Evolutionary conservation across 2,329 filamentous ascomycete genomes (phyloP).

Genomic region (Aspergillus carbonarius): DNA sequence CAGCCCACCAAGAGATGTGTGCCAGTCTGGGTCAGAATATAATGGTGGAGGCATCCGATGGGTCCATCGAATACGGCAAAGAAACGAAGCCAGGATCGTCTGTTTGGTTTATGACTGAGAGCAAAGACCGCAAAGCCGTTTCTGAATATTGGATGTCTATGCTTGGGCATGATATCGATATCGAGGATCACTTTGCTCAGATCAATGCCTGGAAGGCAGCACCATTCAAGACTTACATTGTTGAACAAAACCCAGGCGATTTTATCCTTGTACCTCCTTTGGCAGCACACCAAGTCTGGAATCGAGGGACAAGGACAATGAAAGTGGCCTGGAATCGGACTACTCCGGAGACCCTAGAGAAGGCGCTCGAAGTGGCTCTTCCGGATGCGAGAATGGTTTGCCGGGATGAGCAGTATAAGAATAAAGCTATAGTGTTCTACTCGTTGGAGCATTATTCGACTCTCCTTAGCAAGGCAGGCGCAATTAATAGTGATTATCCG

Average conservation of each 20-base stretch:
- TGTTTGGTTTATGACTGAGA: slow-evolving; percentile 99
- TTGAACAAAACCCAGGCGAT: slow-evolving; percentile 86
- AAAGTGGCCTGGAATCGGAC: slow-evolving; percentile 98
- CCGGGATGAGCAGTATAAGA: slow-evolving; percentile 97
- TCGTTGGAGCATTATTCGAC: slow-evolving; percentile 75
- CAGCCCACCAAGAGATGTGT: slow-evolving; percentile 96
- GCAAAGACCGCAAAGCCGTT: slow-evolving; percentile 84
- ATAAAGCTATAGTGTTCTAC: slow-evolving; percentile 92
- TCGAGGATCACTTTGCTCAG: slow-evolving; percentile 95
- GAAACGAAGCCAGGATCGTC: slow-evolving; percentile 76
- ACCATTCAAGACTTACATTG: slow-evolving; percentile 87
- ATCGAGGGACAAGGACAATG: slow-evolving; percentile 90
- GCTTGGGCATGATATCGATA: slow-evolving; percentile 92
- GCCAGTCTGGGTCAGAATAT: slow-evolving; percentile 94
- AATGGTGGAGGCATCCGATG: slow-evolving; percentile 85
- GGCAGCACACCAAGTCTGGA: slow-evolving; percentile 97
- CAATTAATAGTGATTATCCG: slow-evolving; percentile 45
- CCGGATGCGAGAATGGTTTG: slow-evolving; percentile 88
- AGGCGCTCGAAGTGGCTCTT: slow-evolving; percentile 82
- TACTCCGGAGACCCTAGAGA: slow-evolving; percentile 83
- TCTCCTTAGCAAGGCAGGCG: slow-evolving; percentile 58
- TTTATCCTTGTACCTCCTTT: slow-evolving; percentile 91
- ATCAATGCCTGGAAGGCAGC: slow-evolving; percentile 94
- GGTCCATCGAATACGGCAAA: slow-evolving; percentile 66
- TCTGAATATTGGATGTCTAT: slow-evolving; percentile 92